Conservation (phyloP, 1,139 yeast species). For the Taphrina wiesneri region DNA sequence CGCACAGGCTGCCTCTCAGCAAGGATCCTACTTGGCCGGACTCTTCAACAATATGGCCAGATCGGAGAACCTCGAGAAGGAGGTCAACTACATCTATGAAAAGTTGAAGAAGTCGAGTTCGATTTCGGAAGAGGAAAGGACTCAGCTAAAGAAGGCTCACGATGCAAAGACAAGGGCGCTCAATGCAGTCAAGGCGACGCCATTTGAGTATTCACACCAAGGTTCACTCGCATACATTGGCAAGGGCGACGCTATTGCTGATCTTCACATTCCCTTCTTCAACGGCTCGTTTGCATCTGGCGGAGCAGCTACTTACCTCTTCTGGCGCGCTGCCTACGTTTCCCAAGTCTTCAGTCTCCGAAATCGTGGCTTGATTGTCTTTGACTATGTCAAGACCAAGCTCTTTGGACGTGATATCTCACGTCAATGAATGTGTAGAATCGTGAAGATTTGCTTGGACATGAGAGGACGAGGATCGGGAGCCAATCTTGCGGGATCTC, state of each 20-base stretch:
- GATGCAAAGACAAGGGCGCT: constrained; percentile 49
- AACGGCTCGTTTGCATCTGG: constrained; percentile 73
- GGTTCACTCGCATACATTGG: constrained; percentile 73
- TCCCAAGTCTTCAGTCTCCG: constrained; percentile 89
- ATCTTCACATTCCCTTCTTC: constrained; percentile 75
- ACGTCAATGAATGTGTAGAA: not conserved
- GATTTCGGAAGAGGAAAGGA: constrained; percentile 44
- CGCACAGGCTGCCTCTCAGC: constrained; percentile 96
- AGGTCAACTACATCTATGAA: constrained; percentile 49
- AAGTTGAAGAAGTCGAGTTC: constrained; percentile 45
- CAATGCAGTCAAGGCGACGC: constrained; percentile 65
- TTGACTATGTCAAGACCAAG: constrained; percentile 86
- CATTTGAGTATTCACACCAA: constrained; percentile 58
- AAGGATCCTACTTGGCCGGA: constrained; percentile 77
- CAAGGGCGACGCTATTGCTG: constrained; percentile 90
- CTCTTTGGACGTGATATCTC: constrained; percentile 82
- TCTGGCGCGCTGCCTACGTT: constrained; percentile 93
- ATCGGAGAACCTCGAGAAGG: constrained; percentile 61
- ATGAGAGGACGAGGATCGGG: too few relatives aligned
- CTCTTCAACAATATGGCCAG: constrained; percentile 69
- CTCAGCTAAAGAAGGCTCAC: constrained; percentile 46
- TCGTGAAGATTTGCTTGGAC: too few relatives aligned
- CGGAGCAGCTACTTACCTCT: constrained; percentile 81
- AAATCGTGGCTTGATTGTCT: constrained; percentile 77
- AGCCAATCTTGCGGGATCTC: too few relatives aligned